A percentile compares a stretch with the other conserved stretches of the same genome.
Evolutionary conservation across 805 yeast genomes (phyloP).

Genomic region (Wickerhamiella bombiphila): DNA sequence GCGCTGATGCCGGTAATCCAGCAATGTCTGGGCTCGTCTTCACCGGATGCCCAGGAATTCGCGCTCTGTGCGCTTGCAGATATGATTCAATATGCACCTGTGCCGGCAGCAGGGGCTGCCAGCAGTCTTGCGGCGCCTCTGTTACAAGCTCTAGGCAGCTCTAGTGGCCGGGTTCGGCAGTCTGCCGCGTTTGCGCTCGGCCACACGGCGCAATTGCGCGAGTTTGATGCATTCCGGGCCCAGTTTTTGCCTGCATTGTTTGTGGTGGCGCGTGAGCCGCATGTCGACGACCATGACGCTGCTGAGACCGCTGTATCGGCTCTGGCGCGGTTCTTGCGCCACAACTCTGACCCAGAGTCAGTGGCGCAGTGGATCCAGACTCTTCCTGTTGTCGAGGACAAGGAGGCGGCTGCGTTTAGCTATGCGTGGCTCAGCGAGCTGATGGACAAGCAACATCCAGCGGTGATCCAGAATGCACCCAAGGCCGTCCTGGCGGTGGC

Average conservation of each 20-base stretch:
- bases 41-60: constrained; percentile 54
- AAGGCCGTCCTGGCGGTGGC: constrained; percentile 53
- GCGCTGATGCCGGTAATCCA: constrained; percentile 46
- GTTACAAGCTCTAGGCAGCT: constrained; percentile 32
- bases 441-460: constrained; percentile 51
- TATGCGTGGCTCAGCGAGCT: constrained; percentile 62
- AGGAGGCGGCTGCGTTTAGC: constrained; percentile 75
- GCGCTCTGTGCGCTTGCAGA: constrained; percentile 74
- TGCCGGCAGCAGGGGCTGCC: constrained; percentile 55
- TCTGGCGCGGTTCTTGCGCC: constrained; percentile 67
- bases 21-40: constrained; percentile 47
- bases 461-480: constrained; percentile 39
- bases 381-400: constrained; percentile 72
- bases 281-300: constrained; percentile 72
- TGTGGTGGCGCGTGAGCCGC: constrained; percentile 53
- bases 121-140: constrained; percentile 37
- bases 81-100: constrained; percentile 44
- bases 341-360: constrained; percentile 42
- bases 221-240: constrained; percentile 47
- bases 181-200: constrained; percentile 79
- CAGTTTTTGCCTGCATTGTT: constrained; percentile 63
- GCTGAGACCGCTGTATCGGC: constrained; percentile 77
- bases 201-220: constrained; percentile 54
- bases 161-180: constrained; percentile 45
- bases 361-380: constrained; percentile 66